Base-by-base conservation (phyloP, 306 rosid species). In the Corylus avellana region DNA sequence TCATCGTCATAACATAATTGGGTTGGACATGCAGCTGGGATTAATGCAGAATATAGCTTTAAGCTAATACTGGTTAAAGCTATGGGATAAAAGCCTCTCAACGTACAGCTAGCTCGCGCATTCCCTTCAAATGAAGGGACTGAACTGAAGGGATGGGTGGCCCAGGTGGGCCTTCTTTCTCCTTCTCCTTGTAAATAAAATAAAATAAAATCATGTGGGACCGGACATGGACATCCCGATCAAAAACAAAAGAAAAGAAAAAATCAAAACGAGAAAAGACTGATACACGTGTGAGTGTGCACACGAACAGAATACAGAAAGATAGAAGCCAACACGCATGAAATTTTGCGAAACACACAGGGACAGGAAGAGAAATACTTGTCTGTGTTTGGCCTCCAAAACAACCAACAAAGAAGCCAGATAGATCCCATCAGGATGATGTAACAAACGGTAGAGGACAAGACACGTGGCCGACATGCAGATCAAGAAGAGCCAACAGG, bases 381-480 rank as follows among this genome's bases (percentile, higher is more conserved):
- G 91, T 87, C 90, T 74, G 81, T 48, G 84, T 74, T 81, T 82
- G 86, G 91, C 91, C 79, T 83, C 85, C 88, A 59, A 84, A 89
- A 85, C 88, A 75, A 81, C 90, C 90, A 88, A 81, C 90, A 90
- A 66, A 53, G 20, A 51, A 79, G 83, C 63, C 85, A 86, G 70
- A 68, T 78, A 71, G 74, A 77, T 91, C 86, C 79, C 82, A 85
- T 89, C 90, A 73, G 17, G 4, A 12, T 55, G 85, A 88, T 81
- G 76, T 44, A 85, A 80, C 80, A 49, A 76, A 89, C 86, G 93
- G 90, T 82, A 77, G 7, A 86, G 72, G 53, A 32, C n/a, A 63
- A 3, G 85, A 88, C 94, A 92, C 96, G 92, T 89, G 92, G 94
- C 87, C 73, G 80, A 88, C 98, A 86, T 75, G 86, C 87, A 84